Base-by-base conservation (phyloP, 306 rosid genomes). In the Parietaria judaica region DNA sequence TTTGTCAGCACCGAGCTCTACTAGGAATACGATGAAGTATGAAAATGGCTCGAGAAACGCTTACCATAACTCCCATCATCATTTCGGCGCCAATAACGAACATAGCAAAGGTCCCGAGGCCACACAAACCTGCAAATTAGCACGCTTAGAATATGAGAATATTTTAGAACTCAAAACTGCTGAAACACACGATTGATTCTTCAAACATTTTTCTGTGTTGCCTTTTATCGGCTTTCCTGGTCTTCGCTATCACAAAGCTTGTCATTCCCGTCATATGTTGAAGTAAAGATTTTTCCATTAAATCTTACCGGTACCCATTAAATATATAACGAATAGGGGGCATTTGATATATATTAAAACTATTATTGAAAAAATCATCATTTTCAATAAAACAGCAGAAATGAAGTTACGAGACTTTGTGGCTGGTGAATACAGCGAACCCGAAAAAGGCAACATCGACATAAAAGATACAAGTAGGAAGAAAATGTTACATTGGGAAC, bases 71-170 rank as follows among this genome's bases (percentile, higher is more conserved):
- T 92, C 70, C 99, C 99, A 51, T 92, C 99, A 69, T 92, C 99
- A 79, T 92, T 92, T 45, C 96, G 90, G 58, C 99, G 99, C 99
- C 99, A 92, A 67, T 92, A 92, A 47, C 99, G 95, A 59, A 88
- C 96, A 72, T 92, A 92, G 79, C 99, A 92, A 62, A 92, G 90
- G 81, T 92, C 99, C 79, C 99, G 99, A 6, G 95, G 96, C 96
- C 96, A 92, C 61, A 92, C 96, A 68, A 86, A 53, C 96, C 99
- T 92, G 82, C 61, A 80, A 82, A 41, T 41, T 41, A 41, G 45
- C 45, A 41, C 1, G 9, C 9, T 41, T 10, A 51, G 4, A 38
- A 47, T 16, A 48, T 47, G 45, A 36, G 37, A 58, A 45, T 16
- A 47, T 51, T 59, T 36, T 41, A 35, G 37, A 60, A 7, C 17